These are phyloP conservation scores for Boletus coccyginus DNA, from an alignment of 768 basidiomycete genomes.

Conservation along the genomic window DNA sequence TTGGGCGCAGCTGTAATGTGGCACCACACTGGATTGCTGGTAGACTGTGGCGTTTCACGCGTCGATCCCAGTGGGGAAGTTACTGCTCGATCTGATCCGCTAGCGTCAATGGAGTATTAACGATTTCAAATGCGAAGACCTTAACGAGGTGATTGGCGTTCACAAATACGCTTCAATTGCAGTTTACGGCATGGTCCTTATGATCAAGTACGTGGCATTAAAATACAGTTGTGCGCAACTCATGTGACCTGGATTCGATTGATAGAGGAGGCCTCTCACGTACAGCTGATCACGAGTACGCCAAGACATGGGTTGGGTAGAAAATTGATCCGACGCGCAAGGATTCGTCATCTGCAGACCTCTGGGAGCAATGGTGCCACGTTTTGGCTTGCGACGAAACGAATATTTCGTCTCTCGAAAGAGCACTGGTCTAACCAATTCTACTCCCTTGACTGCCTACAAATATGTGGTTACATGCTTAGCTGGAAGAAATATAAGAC, in stretches of 20 bases:
- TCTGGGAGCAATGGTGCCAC: neutral
- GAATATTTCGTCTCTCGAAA: constrained; percentile 15
- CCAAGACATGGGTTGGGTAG: neutral
- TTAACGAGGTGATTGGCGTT: neutral
- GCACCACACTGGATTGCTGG: neutral
- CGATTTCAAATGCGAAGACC: constrained; percentile 13
- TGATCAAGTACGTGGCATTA: neutral
- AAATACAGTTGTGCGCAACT: neutral
- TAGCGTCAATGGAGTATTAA: neutral
- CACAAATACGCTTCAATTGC: neutral
- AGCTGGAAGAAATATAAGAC: constrained; percentile 9
- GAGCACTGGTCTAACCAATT: neutral
- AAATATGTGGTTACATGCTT: constrained; percentile 1
- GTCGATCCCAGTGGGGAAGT: neutral
- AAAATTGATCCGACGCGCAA: neutral
- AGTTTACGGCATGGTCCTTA: neutral
- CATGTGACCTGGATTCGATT: neutral
- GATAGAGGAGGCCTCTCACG: neutral
- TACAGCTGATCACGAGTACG: neutral
- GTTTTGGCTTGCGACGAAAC: constrained; percentile 13
- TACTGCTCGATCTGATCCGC: neutral
- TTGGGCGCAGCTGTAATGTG: neutral
- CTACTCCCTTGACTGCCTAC: neutral
- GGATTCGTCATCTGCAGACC: neutral
- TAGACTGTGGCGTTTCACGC: constrained; percentile 1